Evolutionary conservation across 495 filamentous ascomycete genomes (phyloP).

Genomic region (Xylaria intraflava): DNA sequence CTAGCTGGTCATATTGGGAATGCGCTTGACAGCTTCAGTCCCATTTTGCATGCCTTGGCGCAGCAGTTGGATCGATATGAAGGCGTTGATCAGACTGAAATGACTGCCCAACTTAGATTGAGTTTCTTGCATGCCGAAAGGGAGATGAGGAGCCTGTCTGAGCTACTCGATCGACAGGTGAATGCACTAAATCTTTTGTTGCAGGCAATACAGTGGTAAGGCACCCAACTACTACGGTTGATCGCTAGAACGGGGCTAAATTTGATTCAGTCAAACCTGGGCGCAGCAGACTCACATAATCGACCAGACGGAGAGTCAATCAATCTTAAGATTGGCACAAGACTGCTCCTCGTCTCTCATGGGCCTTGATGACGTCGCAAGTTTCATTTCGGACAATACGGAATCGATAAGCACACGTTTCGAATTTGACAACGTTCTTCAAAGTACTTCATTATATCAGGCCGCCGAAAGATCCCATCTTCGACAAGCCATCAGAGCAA

Average conservation of each 20-base stretch:
- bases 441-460: neutral
- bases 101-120: neutral
- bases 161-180: constrained; percentile 1
- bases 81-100: neutral
- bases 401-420: neutral
- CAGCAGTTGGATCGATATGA: neutral
- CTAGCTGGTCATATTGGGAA: neutral
- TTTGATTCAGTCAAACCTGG: neutral
- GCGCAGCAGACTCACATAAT: neutral
- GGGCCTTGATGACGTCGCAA: constrained; percentile 1
- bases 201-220: constrained; percentile 3
- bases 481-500: neutral
- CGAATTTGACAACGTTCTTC: constrained; percentile 5
- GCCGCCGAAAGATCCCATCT: constrained; percentile 4
- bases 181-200: constrained; percentile 4
- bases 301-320: neutral
- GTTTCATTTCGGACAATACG: constrained; percentile 6
- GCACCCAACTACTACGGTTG: neutral
- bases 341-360: constrained; percentile 2
- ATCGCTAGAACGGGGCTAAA: neutral
- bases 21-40: constrained; percentile 1
- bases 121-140: neutral
- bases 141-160: constrained; percentile 1
- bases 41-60: neutral
- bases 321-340: neutral